Percentiles rank a stretch among this genome's conserved stretches.
Evolutionary conservation across 768 basidiomycete species (phyloP).

Genomic region (Lentinula edodes): DNA sequence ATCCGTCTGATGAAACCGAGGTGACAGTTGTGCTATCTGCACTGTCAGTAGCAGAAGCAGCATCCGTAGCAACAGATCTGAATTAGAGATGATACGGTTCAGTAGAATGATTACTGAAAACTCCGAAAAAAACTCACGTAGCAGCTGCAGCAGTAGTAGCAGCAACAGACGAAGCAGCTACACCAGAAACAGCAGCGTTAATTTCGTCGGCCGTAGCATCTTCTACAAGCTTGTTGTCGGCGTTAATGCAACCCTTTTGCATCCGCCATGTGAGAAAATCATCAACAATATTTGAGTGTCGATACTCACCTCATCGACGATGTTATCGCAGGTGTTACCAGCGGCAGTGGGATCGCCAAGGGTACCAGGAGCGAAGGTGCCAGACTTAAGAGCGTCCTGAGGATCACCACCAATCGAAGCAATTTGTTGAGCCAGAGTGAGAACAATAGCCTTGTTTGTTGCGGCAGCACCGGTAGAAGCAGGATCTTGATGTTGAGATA

Average conservation of each 20-base stretch:
- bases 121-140: background rate
- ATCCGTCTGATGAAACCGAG: background rate
- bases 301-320: slow-evolving; percentile 30
- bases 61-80: background rate
- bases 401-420: slow-evolving; percentile 59
- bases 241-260: slow-evolving; percentile 53
- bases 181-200: slow-evolving; percentile 40
- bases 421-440: slow-evolving; percentile 62
- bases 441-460: slow-evolving; percentile 57
- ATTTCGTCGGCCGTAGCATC: slow-evolving; percentile 58
- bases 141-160: slow-evolving; percentile 16
- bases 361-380: slow-evolving; percentile 57
- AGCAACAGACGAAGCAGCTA: slow-evolving; percentile 19
- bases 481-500: slow-evolving; percentile 64
- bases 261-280: background rate
- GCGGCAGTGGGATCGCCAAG: slow-evolving; percentile 45
- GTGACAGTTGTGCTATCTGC: slow-evolving; percentile 8
- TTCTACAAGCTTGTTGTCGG: slow-evolving; percentile 50
- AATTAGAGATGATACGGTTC: background rate
- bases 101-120: background rate
- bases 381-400: slow-evolving; percentile 49
- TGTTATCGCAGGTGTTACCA: slow-evolving; percentile 44
- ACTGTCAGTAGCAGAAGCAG: slow-evolving; percentile 9
- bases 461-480: slow-evolving; percentile 52
- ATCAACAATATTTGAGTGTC: background rate